Conservation (phyloP, 2,329 filamentous ascomycete species). For the Cladosporium sp. region DNA sequence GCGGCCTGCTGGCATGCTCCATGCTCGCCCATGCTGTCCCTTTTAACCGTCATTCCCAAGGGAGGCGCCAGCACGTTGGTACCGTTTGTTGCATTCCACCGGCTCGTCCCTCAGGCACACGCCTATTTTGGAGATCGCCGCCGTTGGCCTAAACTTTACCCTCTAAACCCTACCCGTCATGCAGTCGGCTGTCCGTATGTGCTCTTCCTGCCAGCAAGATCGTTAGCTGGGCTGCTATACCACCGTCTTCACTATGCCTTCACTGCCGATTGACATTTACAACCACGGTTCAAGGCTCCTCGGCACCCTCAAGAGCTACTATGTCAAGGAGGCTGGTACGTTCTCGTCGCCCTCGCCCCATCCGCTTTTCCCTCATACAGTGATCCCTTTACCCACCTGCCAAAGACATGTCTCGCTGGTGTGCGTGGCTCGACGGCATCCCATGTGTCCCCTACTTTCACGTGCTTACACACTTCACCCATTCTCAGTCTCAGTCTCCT, state of each 20-base stretch:
- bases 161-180: background rate
- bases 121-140: conserved; percentile 4
- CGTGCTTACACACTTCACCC: background rate
- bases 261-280: conserved; percentile 14
- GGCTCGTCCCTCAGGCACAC: background rate
- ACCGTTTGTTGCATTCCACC: background rate
- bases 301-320: conserved; percentile 15
- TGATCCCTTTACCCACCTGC: background rate
- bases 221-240: conserved; percentile 2
- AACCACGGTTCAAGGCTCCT: conserved; percentile 10
- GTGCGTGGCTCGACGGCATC: background rate
- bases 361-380: background rate
- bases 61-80: conserved; percentile 1
- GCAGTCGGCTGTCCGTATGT: background rate
- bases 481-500: background rate
- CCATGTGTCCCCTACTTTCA: background rate
- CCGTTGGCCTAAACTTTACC: background rate
- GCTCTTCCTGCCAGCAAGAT: background rate
- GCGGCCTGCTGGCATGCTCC: background rate
- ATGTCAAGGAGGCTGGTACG: conserved; percentile 17
- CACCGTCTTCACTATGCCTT: conserved; percentile 12
- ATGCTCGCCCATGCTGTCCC: background rate
- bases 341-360: background rate
- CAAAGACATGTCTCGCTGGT: conserved; percentile 10
- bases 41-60: background rate